phyloP scores from a whole-genome alignment of 306 rosid genomes.

The Begonia fuchsioides region DNA sequence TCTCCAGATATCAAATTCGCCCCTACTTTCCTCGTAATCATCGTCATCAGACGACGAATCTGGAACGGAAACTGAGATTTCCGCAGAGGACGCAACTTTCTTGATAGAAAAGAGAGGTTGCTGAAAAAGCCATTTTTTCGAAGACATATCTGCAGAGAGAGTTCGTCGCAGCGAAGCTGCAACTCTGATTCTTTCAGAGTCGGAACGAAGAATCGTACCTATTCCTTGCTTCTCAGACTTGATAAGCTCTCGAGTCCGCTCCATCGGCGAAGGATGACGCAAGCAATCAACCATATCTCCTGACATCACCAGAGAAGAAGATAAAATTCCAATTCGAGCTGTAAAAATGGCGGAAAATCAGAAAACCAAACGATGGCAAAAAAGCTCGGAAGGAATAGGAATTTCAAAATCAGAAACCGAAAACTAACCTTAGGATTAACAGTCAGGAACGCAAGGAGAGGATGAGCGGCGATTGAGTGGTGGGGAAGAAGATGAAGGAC shows the following conservation, averaged over 20 bases:
- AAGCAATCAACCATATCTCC: slow-evolving; percentile 14
- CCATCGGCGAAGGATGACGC: slow-evolving; percentile 10
- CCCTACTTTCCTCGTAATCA: slow-evolving; percentile 6
- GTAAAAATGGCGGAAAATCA: background rate
- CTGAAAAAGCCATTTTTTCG: slow-evolving; percentile 55
- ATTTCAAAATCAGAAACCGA: background rate
- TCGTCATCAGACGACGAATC: slow-evolving; percentile 12
- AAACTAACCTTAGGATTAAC: no score
- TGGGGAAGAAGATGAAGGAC: slow-evolving; percentile 11
- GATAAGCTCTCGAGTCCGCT: slow-evolving; percentile 1
- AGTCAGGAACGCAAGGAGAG: background rate
- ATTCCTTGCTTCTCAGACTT: slow-evolving; percentile 42
- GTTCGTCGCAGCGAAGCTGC: slow-evolving; percentile 42
- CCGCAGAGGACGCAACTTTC: slow-evolving; percentile 37
- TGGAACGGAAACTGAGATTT: slow-evolving; percentile 14
- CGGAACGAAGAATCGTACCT: slow-evolving; percentile 46
- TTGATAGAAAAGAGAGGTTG: slow-evolving; percentile 26
- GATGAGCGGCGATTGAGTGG: slow-evolving; percentile 14
- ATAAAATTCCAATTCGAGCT: background rate
- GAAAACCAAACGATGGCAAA: slow-evolving; percentile 3
- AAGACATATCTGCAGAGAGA: slow-evolving; percentile 93
- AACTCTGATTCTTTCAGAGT: slow-evolving; percentile 6
- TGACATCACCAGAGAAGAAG: slow-evolving; percentile 15
- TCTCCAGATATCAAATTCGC: slow-evolving; percentile 36
- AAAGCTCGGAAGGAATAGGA: background rate